These are phyloP conservation scores for Trametes polyzona DNA, from an alignment of 1,284 basidiomycete genomes.

Conservation along the genomic window DNA sequence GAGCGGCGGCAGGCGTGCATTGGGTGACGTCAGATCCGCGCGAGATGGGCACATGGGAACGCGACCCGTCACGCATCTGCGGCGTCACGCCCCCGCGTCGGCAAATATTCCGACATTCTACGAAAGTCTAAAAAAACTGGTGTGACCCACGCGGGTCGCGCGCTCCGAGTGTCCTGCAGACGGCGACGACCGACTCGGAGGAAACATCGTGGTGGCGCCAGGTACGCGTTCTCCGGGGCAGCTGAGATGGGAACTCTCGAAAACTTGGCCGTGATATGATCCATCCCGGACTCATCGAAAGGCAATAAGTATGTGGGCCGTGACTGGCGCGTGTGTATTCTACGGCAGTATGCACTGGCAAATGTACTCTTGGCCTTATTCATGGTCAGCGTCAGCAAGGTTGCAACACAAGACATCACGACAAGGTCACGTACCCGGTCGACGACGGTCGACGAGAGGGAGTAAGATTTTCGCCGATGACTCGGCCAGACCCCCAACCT, in stretches of 20 bases:
- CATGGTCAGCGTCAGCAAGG: slow-evolving; percentile 4
- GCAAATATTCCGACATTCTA: neutral
- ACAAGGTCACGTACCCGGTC: neutral
- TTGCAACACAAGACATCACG: neutral
- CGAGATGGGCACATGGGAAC: slow-evolving; percentile 10
- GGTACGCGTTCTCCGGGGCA: no score
- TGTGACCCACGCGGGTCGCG: neutral
- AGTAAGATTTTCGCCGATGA: slow-evolving; percentile 1
- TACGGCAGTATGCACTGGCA: neutral
- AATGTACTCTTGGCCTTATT: neutral
- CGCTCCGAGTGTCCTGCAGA: no score
- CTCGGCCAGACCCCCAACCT: neutral
- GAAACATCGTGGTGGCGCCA: no score
- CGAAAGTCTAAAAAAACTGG: neutral
- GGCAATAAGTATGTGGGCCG: neutral
- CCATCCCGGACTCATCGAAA: no score
- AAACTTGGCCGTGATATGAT: no score
- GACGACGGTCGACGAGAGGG: neutral
- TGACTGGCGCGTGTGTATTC: neutral
- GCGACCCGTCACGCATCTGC: slow-evolving; percentile 14
- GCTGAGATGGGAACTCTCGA: no score
- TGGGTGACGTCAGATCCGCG: slow-evolving; percentile 18
- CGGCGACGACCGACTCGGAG: no score
- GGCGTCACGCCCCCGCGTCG: slow-evolving; percentile 6
- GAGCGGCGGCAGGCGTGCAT: slow-evolving; percentile 1